These are phyloP conservation scores for Moricandia moricandioides DNA, from an alignment of 345 rosid genomes.

Conservation along the genomic window DNA sequence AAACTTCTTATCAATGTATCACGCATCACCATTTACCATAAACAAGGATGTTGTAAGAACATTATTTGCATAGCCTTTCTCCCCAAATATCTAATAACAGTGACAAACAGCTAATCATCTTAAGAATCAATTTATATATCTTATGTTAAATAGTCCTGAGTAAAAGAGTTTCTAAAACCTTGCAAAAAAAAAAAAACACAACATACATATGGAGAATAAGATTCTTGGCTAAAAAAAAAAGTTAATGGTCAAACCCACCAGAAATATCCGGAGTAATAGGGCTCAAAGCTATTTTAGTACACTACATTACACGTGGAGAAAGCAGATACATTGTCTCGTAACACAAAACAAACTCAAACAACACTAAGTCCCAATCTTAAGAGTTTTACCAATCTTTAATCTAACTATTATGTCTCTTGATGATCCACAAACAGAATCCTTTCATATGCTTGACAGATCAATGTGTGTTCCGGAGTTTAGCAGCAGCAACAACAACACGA, in stretches of 20 bases:
- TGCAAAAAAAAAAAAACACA: neutral
- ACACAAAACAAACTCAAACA: conserved; percentile 31
- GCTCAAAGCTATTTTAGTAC: conserved; percentile 22
- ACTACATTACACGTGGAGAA: conserved; percentile 28
- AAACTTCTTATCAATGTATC: neutral
- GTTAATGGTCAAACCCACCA: conserved; percentile 28
- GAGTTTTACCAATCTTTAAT: conserved; percentile 14
- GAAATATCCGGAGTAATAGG: conserved; percentile 26
- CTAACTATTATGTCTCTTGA: conserved; percentile 10
- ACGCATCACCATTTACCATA: too few relatives aligned
- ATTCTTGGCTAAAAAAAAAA: neutral
- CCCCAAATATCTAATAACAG: neutral
- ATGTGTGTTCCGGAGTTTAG: conserved; percentile 36
- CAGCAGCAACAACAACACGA: conserved; percentile 8
- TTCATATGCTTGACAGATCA: conserved; percentile 21
- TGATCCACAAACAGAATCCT: conserved; percentile 6
- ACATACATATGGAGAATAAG: conserved; percentile 6
- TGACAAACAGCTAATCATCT: neutral
- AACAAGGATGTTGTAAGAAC: neutral
- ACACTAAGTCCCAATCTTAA: conserved; percentile 6
- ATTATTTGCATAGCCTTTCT: neutral
- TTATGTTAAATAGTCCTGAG: neutral
- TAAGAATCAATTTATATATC: neutral
- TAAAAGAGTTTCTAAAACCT: neutral
- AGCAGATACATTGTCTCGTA: conserved; percentile 34